These are phyloP conservation scores for Margaritispora aquatica DNA, from an alignment of 495 filamentous ascomycete genomes.

Conservation along the genomic window DNA sequence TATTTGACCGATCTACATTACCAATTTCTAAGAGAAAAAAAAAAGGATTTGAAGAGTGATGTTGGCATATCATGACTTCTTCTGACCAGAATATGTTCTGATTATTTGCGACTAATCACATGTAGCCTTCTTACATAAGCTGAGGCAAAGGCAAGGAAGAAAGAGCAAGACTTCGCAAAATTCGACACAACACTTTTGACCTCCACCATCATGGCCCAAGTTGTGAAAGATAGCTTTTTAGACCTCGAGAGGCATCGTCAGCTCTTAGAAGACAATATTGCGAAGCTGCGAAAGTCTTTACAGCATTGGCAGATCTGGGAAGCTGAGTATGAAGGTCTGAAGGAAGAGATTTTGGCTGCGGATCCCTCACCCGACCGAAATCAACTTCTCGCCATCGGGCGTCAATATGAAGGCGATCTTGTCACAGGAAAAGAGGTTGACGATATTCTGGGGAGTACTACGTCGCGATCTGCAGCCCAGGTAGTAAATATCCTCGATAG, in stretches of 20 bases:
- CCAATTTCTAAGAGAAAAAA: too few relatives aligned
- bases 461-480: slow-evolving; percentile 39
- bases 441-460: slow-evolving; percentile 52
- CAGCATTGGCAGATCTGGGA: slow-evolving; percentile 87
- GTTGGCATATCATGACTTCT: too few relatives aligned
- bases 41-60: too few relatives aligned
- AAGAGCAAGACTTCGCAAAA: too few relatives aligned
- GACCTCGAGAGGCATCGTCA: slow-evolving; percentile 69
- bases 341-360: slow-evolving; percentile 62
- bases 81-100: too few relatives aligned
- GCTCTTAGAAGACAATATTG: slow-evolving; percentile 68
- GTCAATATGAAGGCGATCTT: slow-evolving; percentile 36
- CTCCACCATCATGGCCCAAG: slow-evolving; percentile 17
- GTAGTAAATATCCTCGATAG: slow-evolving; percentile 66
- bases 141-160: too few relatives aligned
- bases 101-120: too few relatives aligned
- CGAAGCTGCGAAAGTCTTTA: slow-evolving; percentile 67
- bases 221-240: slow-evolving; percentile 37
- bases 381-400: slow-evolving; percentile 43
- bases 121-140: too few relatives aligned
- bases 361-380: slow-evolving; percentile 39
- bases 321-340: slow-evolving; percentile 82
- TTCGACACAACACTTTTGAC: too few relatives aligned
- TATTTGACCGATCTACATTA: too few relatives aligned
- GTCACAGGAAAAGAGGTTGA: slow-evolving; percentile 51